Evolutionary conservation across 2,329 filamentous ascomycete species (phyloP), one percentile per base, ranked within the genome.

Genomic region (Fusarium zealandicum): DNA sequence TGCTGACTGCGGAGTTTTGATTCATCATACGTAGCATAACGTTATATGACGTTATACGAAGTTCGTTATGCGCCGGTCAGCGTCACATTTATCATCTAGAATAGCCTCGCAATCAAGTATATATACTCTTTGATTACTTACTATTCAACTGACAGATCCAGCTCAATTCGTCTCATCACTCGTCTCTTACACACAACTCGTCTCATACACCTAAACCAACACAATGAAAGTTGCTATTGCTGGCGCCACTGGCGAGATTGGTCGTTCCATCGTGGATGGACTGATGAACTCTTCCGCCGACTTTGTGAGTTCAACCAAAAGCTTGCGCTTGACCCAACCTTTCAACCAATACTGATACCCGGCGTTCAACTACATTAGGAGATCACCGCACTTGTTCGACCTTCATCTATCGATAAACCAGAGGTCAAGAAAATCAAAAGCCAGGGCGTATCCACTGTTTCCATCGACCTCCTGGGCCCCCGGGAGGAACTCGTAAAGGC

Each of bases 201-300:
- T n/a, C n/a, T n/a, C n/a, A n/a, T n/a, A n/a, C n/a, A n/a, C n/a
- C n/a, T n/a, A n/a, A 25, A 25, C 7, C 22, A 8, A 25, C 6
- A 25, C 7, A 3, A 61, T 61, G 58, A 62, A 63, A 14, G 60
- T 63, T 11, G 45, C 57, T 16, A 48, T 63, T 27, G 52, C 58
- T 36, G 60, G 60, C n/a, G 60, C 60, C 20, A 51, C 54, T 25
- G 60, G 60, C 43, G 52, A 61, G 33, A 56, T 42, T 9, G 60
- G 60, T 22, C 33, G 48, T 16, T 58, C 57, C 20, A 51, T 54
- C 28, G 46, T 61, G 7, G 16, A 60, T 9, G 60, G 52, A 3
- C 53, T 63, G 16, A 16, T 51, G 3, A 5, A 27, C 6, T 55
- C 52, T 5, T n/a, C 48, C 12, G 50, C 14, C n/a, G 17, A 51